Evolutionary conservation across 306 rosid genomes (phyloP), one percentile per base, ranked within the genome.

Genomic region (Cucumis melo): DNA sequence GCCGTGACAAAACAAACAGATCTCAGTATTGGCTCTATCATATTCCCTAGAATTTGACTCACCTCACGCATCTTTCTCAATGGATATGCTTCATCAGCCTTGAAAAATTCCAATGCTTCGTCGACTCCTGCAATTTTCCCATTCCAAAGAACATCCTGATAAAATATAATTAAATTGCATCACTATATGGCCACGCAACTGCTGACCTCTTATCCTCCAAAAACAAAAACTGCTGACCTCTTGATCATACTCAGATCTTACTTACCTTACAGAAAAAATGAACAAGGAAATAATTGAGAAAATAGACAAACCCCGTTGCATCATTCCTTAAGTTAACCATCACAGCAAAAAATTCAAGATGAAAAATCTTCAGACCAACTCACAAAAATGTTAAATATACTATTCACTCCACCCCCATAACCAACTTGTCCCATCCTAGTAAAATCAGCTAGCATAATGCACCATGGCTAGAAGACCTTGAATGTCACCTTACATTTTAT

Each of bases 91-190:
- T 73, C 86, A 60, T 92, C 93, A 58, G 96, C 97, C 92, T 80
- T 89, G 84, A 94, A 94, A n/a, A 78, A 82, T 63, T 86, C 87
- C 79, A 89, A 64, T 65, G 99, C 99, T 79, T 84, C 93, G 63
- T 85, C 88, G 78, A 88, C 92, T 82, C 96, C 97, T 14, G 96
- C 99, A 83, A 77, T 75, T 73, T 84, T 67, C 74, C 99, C 99
- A 87, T 91, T 91, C 98, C 98, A 94, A 83, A 82, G 88, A 70
- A 90, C 89, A 85, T 94, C 98, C 97, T 94, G 65, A 76, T 48
- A 48, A 48, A 71, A 48, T 71, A 39, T 68, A 19, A 24, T 50
- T 27, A 73, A n/a, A 51, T 24, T 65, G 51, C 14, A 17, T 38
- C 12, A 17, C 17, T 19, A 64, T 10, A 1, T 20, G 53, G 51